Percentiles rank a stretch among this genome's conserved stretches.
phyloP scores from a whole-genome alignment of 352 stramenopile species.

The Pythium apleroticum region DNA sequence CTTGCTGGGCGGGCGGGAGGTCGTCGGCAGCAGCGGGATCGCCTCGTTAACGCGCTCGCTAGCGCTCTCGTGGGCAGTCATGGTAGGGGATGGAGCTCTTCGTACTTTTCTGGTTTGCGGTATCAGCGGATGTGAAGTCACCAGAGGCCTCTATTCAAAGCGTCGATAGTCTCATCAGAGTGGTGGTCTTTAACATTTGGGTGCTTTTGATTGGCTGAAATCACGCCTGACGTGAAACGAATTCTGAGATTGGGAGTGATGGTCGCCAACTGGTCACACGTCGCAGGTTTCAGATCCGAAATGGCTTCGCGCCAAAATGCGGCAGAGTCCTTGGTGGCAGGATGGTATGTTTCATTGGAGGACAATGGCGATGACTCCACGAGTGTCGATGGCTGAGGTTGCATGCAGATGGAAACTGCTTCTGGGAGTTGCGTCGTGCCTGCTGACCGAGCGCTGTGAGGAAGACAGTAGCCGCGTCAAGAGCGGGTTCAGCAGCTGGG shows the following conservation, averaged over 20 bases:
- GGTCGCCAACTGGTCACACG: background rate
- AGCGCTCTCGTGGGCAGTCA: conserved; percentile 23
- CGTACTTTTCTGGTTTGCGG: background rate
- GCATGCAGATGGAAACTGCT: background rate
- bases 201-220: conserved; percentile 16
- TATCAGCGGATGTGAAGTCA: background rate
- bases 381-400: background rate
- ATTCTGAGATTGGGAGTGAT: conserved; percentile 19
- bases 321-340: background rate
- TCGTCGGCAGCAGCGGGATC: conserved; percentile 23
- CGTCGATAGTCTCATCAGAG: conserved; percentile 1
- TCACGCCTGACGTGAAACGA: background rate
- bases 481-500: conserved; percentile 5
- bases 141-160: background rate
- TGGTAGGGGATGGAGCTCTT: background rate
- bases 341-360: background rate
- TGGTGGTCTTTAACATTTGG: background rate
- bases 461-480: background rate
- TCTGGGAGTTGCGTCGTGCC: background rate
- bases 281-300: background rate
- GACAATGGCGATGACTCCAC: background rate
- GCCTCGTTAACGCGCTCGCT: conserved; percentile 19
- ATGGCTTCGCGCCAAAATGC: background rate
- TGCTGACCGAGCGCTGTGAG: background rate
- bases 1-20: conserved; percentile 13